phyloP scores from a whole-genome alignment of 108 stramenopile species.

The Fistulifera solaris region DNA sequence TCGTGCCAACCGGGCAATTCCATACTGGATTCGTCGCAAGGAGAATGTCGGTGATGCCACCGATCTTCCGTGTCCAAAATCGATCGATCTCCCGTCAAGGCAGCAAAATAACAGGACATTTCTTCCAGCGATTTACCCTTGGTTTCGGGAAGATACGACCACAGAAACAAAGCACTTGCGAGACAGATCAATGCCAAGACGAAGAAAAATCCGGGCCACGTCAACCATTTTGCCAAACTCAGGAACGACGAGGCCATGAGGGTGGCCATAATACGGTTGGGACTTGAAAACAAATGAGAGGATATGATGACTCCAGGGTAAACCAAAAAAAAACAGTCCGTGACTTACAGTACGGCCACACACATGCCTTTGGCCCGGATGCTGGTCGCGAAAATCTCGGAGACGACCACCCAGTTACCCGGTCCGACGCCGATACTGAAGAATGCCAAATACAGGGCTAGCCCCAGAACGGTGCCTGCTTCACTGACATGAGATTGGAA shows the following conservation, averaged over 20 bases:
- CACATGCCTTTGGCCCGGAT: constrained; percentile 72
- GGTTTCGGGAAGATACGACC: constrained; percentile 52
- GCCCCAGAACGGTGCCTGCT: constrained; percentile 25
- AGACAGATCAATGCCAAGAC: constrained; percentile 31
- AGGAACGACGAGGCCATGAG: constrained; percentile 52
- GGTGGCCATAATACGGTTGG: constrained; percentile 56
- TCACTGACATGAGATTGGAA: constrained; percentile 3
- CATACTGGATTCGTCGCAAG: not conserved
- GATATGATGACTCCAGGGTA: too few relatives aligned
- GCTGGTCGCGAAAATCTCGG: constrained; percentile 49
- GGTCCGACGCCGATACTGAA: constrained; percentile 63
- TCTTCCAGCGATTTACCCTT: constrained; percentile 51
- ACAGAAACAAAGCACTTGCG: constrained; percentile 35
- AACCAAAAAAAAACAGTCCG: too few relatives aligned
- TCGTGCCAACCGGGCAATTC: too few relatives aligned
- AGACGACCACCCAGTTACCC: constrained; percentile 50
- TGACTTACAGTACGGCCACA: constrained; percentile 27
- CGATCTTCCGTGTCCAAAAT: constrained; percentile 39
- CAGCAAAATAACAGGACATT: constrained; percentile 57
- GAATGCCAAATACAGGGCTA: constrained; percentile 41
- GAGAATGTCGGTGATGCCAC: not conserved
- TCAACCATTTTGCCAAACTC: constrained; percentile 32
- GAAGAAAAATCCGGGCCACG: constrained; percentile 46
- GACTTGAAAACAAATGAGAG: constrained; percentile 13
- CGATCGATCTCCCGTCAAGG: constrained; percentile 42